Evolutionary conservation across 352 stramenopile genomes (phyloP), one percentile per base, ranked within the genome.

Genomic region (Phytophthora citrophthora): DNA sequence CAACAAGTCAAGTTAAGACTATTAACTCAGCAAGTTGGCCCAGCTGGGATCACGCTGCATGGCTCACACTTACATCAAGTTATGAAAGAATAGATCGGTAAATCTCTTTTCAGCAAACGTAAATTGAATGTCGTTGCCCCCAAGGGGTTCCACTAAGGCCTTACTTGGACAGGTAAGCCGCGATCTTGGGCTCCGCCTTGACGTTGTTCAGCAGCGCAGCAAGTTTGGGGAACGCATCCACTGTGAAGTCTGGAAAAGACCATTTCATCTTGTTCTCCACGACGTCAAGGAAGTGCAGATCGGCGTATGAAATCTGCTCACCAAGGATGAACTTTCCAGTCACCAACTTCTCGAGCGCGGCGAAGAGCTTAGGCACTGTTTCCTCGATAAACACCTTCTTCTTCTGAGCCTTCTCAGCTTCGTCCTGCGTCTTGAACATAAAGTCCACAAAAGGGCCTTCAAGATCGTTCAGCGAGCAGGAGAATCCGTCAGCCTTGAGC

Each of bases 311-410:
- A 10, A 70, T 2, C 45, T 70, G 72, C 43, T 85, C 77, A 23
- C 79, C 83, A 3, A 77, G 55, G 51, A 92, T 71, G 52, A 83
- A 91, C 50, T 72, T 73, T 27, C 77, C 80, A 16, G 64, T 23
- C n/a, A 91, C 65, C 18, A 76, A 38, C 27, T 54, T 69, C 61
- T 91, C 78, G 1, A 92, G 52, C 26, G 61, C 45, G 6, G 29
- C 40, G 24, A 94, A 52, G 1, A 49, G 40, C 55, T 70, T 72
- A 5, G 79, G 76, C 10, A 83, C 34, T 20, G 56, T 70, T 41
- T 84, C 68, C n/a, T 79, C 64, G 2, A 80, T 32, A 43, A 81
- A 74, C 26, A 43, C 58, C 41, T 83, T 77, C 40, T 64, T 79
- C 52, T 81, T 81, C 38, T 74, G 63, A 3, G 61, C 69, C 65